phyloP scores from a whole-genome alignment of 805 yeast genomes.

The Teunomyces panamensis region DNA sequence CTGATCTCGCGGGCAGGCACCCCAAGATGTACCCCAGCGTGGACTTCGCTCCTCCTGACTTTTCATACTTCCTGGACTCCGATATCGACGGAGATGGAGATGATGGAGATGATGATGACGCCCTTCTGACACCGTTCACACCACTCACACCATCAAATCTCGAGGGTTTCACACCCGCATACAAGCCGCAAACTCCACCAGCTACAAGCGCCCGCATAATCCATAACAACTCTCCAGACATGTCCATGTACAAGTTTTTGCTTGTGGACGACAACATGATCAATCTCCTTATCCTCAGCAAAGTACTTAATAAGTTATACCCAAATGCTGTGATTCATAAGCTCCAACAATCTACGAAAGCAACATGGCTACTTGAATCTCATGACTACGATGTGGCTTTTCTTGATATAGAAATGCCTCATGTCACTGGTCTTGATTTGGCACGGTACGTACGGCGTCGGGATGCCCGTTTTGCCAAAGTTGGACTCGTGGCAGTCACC shows the following conservation, averaged over 20 bases:
- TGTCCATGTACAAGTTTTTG: conserved; percentile 14
- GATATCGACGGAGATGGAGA: neutral
- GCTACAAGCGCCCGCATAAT: neutral
- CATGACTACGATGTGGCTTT: conserved; percentile 31
- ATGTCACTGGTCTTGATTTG: conserved; percentile 37
- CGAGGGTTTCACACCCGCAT: conserved; percentile 5
- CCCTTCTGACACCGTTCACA: neutral
- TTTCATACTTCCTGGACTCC: neutral
- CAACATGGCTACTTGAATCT: conserved; percentile 16
- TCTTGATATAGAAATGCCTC: conserved; percentile 47
- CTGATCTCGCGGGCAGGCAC: conserved; percentile 2
- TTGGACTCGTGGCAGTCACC: conserved; percentile 42
- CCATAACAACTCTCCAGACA: conserved; percentile 12
- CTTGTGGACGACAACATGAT: conserved; percentile 43
- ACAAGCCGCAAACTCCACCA: neutral
- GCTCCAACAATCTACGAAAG: conserved; percentile 29
- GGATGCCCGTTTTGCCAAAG: conserved; percentile 10
- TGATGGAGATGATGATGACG: conserved; percentile 4
- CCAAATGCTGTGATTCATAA: conserved; percentile 29
- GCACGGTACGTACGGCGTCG: conserved; percentile 15
- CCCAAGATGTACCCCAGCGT: neutral
- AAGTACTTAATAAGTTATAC: conserved; percentile 30
- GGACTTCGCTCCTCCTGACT: conserved; percentile 2
- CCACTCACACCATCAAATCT: conserved; percentile 9
- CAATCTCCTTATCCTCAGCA: conserved; percentile 35